Percentiles rank a stretch among this genome's conserved stretches.
phyloP scores from a whole-genome alignment of 78 protist genomes.

The Dictyostelium intermedium region DNA sequence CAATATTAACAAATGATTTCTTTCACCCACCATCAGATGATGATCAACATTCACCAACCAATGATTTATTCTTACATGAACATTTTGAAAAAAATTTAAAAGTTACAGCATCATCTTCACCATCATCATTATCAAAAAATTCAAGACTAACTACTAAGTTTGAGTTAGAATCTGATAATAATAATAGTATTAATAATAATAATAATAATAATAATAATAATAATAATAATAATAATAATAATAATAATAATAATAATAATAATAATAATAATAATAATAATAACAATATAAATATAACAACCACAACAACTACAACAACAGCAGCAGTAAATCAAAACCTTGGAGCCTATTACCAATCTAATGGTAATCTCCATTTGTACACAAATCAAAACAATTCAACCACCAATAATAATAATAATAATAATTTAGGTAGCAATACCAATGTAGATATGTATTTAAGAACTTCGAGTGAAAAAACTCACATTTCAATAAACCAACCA shows the following conservation, averaged over 20 bases:
- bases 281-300: background rate
- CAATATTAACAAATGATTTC: conserved; percentile 34
- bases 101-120: background rate
- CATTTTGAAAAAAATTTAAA: background rate
- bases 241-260: background rate
- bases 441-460: conserved; percentile 29
- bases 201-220: background rate
- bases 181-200: background rate
- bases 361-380: conserved; percentile 6
- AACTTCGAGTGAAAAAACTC: background rate
- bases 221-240: background rate
- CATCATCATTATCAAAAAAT: background rate
- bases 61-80: background rate
- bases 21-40: conserved; percentile 35
- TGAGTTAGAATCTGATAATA: background rate
- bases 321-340: background rate
- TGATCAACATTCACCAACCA: background rate
- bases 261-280: background rate
- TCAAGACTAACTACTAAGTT: background rate
- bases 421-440: background rate
- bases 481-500: background rate
- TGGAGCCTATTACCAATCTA: conserved; percentile 9
- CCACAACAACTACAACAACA: background rate
- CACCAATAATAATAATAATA: background rate
- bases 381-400: background rate